Conservation (phyloP, 805 yeast genomes). For the Barnettozyma salicaria region DNA sequence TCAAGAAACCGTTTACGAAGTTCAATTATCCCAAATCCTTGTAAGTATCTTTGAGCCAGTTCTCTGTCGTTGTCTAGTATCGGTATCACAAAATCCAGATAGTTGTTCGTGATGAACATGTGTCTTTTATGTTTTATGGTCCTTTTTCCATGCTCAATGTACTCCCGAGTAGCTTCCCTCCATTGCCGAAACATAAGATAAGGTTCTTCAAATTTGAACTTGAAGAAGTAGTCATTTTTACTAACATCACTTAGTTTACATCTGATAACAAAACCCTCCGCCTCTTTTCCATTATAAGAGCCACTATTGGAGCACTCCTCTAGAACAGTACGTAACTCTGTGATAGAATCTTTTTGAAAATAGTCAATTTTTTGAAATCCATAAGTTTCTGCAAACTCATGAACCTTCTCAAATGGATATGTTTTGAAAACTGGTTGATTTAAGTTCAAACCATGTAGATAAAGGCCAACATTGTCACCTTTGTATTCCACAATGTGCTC, state of each 20-base stretch:
- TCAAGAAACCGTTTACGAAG: slow-evolving; percentile 62
- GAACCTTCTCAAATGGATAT: slow-evolving; percentile 53
- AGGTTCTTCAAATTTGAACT: slow-evolving; percentile 93
- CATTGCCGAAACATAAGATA: slow-evolving; percentile 84
- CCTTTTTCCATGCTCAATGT: slow-evolving; percentile 31
- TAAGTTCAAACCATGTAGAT: slow-evolving; percentile 80
- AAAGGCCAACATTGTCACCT: slow-evolving; percentile 67
- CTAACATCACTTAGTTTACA: slow-evolving; percentile 33
- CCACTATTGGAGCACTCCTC: slow-evolving; percentile 60
- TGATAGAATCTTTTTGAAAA: slow-evolving; percentile 33
- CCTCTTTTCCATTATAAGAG: slow-evolving; percentile 59
- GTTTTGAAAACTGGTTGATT: slow-evolving; percentile 64
- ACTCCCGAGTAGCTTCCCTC: slow-evolving; percentile 75
- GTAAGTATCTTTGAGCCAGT: slow-evolving; percentile 38
- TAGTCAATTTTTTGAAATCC: slow-evolving; percentile 64
- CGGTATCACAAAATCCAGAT: slow-evolving; percentile 60
- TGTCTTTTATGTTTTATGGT: slow-evolving; percentile 44
- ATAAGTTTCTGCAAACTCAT: slow-evolving; percentile 52
- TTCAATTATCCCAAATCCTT: slow-evolving; percentile 68
- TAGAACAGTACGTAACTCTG: slow-evolving; percentile 44
- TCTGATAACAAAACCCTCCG: slow-evolving; percentile 92
- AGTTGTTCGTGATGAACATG: slow-evolving; percentile 54
- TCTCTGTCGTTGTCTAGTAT: slow-evolving; percentile 45
- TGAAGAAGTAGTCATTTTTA: slow-evolving; percentile 64
- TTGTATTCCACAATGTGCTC: slow-evolving; percentile 84